Evolutionary conservation across 352 stramenopile species (phyloP), one percentile per base, ranked within the genome.

Genomic region (Plasmopara viticola): DNA sequence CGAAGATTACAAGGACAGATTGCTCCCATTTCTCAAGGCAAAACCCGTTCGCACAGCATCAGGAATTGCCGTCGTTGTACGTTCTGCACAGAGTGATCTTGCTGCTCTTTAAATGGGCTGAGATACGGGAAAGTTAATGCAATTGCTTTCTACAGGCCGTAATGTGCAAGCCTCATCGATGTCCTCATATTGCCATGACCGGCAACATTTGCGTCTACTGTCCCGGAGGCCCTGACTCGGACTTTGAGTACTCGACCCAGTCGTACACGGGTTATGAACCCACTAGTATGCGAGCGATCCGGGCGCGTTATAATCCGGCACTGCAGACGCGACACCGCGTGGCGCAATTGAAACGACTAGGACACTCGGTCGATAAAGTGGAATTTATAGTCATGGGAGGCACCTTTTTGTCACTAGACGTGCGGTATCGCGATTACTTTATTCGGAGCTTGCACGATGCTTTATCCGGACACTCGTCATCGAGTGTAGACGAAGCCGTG

Each of bases 371-470:
- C 9, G 94, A 98, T 68, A 98, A 98, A 76, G 78, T 88, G 57
- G 95, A 98, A 66, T 98, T 98, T 59, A 97, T 98, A 55, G 94
- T 98, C 45, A 98, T 99, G 94, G 95, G 95, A 33, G 95, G 95
- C 44, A 99, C 95, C 33, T 99, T 98, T 71, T 74, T 98, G 43
- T 97, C 82, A 57, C 72, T 98, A 18, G 89, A 97, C 62, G 78
- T 82, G 37, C 68, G 74, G 6, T 98, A 99, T 64, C 94, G 96
- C 42, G 95, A 98, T 74, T 98, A 88, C 41, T 98, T 98, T 55
- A 97, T 98, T 64, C 80, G 91, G 4, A 97, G 96, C 62, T 63
- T 98, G 20, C 95, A 98, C 52, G 95, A 98, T 73, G 94, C 95
- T 17, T 68, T 98, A 13, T 97, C 83, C 28, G 95, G 95, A 52